Evolutionary conservation across 306 rosid species (phyloP), one percentile per base, ranked within the genome.

Genomic region (Cucurbita moschata): DNA sequence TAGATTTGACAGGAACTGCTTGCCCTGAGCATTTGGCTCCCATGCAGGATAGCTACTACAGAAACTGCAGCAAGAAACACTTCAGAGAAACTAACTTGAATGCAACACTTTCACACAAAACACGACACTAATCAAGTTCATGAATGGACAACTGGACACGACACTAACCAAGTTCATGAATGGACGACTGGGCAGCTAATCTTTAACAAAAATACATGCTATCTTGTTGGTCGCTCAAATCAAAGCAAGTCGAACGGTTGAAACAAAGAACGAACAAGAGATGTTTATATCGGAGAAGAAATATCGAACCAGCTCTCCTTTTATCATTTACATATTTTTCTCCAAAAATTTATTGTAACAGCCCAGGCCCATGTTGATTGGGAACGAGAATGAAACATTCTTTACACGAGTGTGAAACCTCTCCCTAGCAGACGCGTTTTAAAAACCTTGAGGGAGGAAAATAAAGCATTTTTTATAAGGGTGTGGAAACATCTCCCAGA

Each of bases 41-140:
- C 99, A 94, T 44, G 89, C 86, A 39, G 89, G 91, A 73, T 91
- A 91, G 75, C 84, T 89, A 75, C 95, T 82, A 76, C 85, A 86
- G 75, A 94, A 94, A 87, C 99, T 94, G 91, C 77, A 79, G 79
- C 54, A 54, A 14, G 19, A 39, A 16, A 54, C 14, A 53, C 23
- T 50, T 12, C 3, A 55, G 11, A 52, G 56, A 75, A 37, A 76
- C 46, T 43, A 39, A 67, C 44, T 66, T 66, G 66, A 52, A 66
- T 23, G 55, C 47, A 10, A 40, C 66, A 50, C 23, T 65, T 56
- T 65, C 79, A 49, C 58, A 13, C 8, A 49, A 67, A 46, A 26
- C 38, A 43, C 54, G 6, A 23, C 42, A 66, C 19, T 39, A n/a
- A 66, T 44, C 72, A 43, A 43, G 53, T 42, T 66, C 54, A 66